Evolutionary conservation across 1,284 basidiomycete genomes (phyloP), one percentile per base, ranked within the genome.

Genomic region (Ganoderma meredithae): DNA sequence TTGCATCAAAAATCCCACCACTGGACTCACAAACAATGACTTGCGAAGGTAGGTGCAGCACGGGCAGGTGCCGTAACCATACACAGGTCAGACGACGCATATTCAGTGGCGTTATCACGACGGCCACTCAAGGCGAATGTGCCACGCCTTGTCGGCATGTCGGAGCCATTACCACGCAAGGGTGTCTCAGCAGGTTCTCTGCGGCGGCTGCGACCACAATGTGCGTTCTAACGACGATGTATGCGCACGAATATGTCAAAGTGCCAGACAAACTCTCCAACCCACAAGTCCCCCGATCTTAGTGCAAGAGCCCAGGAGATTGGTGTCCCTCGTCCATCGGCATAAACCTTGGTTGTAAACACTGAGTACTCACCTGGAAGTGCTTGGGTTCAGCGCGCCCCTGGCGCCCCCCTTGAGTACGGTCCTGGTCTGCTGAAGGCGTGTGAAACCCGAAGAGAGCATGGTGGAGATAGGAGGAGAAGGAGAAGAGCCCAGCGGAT

Each of bases 361-460:
- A 5, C 19, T 25, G 7, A 36, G 36, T 12, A 68, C 71, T 72
- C 67, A 72, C 71, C 64, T 62, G 17, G 47, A 33, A 7, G 36
- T 12, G 17, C 36, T 36, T 3, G 33, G 56, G 13, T 49, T 62
- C 41, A 62, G 5, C 12, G 40, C 49, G 1, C 44, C 33, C 58
- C 60, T 62, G 17, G 70, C 49, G 52, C 55, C 17, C 6, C 56
- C 63, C 3, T 64, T 36, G 47, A 69, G 55, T 36, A 60, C 62
- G 33, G 63, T 33, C 19, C 52, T 43, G 1, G 68, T 63, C 41
- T 64, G 49, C 10, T 65, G 67, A 10, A 72, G 55, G 52, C 60
- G 65, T 36, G 69, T 27, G 31, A 64, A 66, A 15, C 69, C 65
- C 36, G 43, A 62, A 8, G 60, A 44, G 19, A 62, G 60, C 60